Base-by-base conservation (phyloP, 345 rosid genomes). In the Nasturtium officinale region DNA sequence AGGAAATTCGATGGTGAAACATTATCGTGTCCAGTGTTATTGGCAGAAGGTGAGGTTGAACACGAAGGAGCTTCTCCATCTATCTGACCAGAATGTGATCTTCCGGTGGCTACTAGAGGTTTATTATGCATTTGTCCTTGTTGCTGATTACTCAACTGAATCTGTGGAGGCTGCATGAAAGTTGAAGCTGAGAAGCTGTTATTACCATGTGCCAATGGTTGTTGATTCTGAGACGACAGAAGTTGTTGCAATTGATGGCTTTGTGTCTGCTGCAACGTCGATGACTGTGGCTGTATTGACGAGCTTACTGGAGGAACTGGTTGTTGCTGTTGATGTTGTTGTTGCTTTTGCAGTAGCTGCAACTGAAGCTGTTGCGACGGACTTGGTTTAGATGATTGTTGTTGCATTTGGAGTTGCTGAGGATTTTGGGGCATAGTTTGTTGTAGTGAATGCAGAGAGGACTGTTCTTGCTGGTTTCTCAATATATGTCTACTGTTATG, bases 11-110 rank as follows among this genome's bases (percentile, higher is more conserved):
- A 59, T 0, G 89, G 83, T 6, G 86, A 83, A 74, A 87, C 71
- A 66, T 74, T 38, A 20, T 74, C 59, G 61, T 85, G 91, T 74
- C 89, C 85, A 53, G 79, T 87, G 79, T 86, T 94, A 69, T 88
- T 88, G 61, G 97, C 80, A 3, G 97, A 94, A 55, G 97, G 98
- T 3, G 98, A 94, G 74, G 97, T 91, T 17, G 97, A 91, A 82
- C 97, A 91, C 30, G 98, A 89, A 61, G 97, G 97, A 72, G 90
- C 87, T 67, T 94, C 97, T 75, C 90, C 92, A 66, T 91, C 97
- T 9, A 90, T 87, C 61, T 85, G 85, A 61, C 83, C 82, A 50
- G 97, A 94, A 60, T 78, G 89, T 59, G 87, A 84, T 80, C 85
- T 85, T 61, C 90, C 76, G 11, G 72, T 18, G 37, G 72, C 47